Base-by-base conservation (phyloP, 257 asterid species). In the Asclepias syriaca region DNA sequence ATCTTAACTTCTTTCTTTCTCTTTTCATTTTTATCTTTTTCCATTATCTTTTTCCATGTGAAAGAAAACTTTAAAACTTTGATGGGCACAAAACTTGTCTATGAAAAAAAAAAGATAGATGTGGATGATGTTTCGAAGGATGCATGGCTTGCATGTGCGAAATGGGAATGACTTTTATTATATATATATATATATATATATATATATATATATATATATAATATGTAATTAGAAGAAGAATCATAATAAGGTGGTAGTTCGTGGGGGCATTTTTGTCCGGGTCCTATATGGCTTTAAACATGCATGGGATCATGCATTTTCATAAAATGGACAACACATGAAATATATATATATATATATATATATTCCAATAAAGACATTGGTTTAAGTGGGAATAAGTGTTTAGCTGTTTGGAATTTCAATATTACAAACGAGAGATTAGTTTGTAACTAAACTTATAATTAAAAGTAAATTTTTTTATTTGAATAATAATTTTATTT, bases 141-240 rank as follows among this genome's bases (percentile, higher is more conserved):
- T 61, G 71, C 34, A 48, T 69, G 71, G 72, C 34, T 43, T 65
- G 77, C 80, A 72, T 72, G 80, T 77, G 80, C 80, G 57, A 27
- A 71, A 59, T 59, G 65, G n/a, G 13, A 59, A 24, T 39, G 66
- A 70, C 22, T 16, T 15, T 48, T 48, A 14, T 48, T 48, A 13
- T 48, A 40, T 40, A 40, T 40, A 4, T 40, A 40, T 40, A 39
- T 39, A 39, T 39, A 39, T 39, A 6, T 39, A 6, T 39, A 6
- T 39, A 6, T 39, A 6, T 39, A 6, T 39, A 6, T 39, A 7
- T 39, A 7, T 39, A 29, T 39, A 43, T 9, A 43, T 43, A 0
- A 7, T 43, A 43, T 43, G 48, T 24, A 24, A 24, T 43, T 43
- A 7, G 56, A 49, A 14, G 53, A 14, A 14, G 63, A n/a, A 66